phyloP scores from a whole-genome alignment of 2,329 filamentous ascomycete species.

The Claviceps fusiformis region DNA sequence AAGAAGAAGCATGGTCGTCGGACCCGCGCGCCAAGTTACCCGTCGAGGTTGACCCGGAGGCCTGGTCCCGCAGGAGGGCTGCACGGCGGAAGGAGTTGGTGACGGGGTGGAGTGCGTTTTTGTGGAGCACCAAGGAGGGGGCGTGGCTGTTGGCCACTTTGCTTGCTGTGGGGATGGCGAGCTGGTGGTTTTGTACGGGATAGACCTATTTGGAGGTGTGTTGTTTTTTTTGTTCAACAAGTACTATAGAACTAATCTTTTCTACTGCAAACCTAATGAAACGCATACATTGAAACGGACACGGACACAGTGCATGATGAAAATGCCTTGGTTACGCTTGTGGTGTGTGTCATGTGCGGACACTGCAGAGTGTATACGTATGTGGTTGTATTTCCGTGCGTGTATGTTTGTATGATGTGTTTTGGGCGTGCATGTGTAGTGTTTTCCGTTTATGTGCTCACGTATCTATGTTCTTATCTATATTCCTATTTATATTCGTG shows the following conservation, averaged over 20 bases:
- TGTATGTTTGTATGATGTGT: no score
- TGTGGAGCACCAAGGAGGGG: conserved; percentile 40
- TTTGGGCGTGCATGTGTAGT: no score
- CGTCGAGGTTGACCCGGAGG: conserved; percentile 38
- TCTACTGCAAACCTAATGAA: background rate
- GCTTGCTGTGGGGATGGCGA: conserved; percentile 26
- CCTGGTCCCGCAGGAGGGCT: conserved; percentile 36
- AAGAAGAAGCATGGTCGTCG: background rate
- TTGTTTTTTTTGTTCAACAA: background rate
- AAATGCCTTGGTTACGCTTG: no score
- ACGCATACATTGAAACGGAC: no score
- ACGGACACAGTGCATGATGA: no score
- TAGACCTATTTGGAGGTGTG: background rate
- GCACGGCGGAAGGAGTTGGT: conserved; percentile 32
- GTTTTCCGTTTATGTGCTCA: no score
- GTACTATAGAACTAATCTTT: background rate
- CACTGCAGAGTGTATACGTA: no score
- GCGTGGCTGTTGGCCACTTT: conserved; percentile 30
- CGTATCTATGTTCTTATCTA: no score
- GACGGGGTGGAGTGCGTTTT: conserved; percentile 40
- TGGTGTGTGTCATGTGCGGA: no score
- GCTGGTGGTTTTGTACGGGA: conserved; percentile 29
- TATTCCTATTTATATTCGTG: no score
- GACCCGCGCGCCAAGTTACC: conserved; percentile 35
- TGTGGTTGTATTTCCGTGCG: no score